phyloP scores from a whole-genome alignment of 1,139 yeast species.

The Pichia sp. region DNA sequence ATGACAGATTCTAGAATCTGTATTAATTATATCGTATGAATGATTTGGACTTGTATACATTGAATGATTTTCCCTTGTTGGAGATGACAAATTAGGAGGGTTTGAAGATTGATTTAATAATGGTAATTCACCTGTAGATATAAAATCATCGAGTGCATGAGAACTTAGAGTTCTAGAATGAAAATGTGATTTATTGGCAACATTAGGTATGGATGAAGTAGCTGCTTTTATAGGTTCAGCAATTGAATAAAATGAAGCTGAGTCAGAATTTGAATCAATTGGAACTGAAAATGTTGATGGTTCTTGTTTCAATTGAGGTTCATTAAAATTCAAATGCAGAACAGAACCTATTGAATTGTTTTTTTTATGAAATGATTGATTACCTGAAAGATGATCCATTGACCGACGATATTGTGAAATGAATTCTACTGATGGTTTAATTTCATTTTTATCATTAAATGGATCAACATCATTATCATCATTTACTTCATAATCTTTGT shows the following conservation, averaged over 20 bases:
- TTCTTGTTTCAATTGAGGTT: slow-evolving; percentile 1
- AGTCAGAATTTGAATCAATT: background rate
- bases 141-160: slow-evolving; percentile 25
- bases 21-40: slow-evolving; percentile 13
- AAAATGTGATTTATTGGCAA: slow-evolving; percentile 13
- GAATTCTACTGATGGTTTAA: slow-evolving; percentile 5
- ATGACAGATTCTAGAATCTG: slow-evolving; percentile 9
- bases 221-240: slow-evolving; percentile 17
- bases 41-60: slow-evolving; percentile 13
- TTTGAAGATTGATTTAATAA: slow-evolving; percentile 1
- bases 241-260: slow-evolving; percentile 9
- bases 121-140: slow-evolving; percentile 26
- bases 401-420: slow-evolving; percentile 16
- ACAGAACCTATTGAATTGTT: slow-evolving; percentile 10
- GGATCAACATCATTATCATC: slow-evolving; percentile 9
- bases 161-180: slow-evolving; percentile 24
- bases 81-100: background rate
- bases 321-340: slow-evolving; percentile 6
- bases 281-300: background rate
- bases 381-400: slow-evolving; percentile 12
- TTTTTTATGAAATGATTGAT: background rate
- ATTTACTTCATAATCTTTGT: slow-evolving; percentile 14
- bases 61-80: no score
- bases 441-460: slow-evolving; percentile 9
- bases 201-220: slow-evolving; percentile 4